Evolutionary conservation across 208 protist species (phyloP).

Genomic region (Leishmania gerbilli): DNA sequence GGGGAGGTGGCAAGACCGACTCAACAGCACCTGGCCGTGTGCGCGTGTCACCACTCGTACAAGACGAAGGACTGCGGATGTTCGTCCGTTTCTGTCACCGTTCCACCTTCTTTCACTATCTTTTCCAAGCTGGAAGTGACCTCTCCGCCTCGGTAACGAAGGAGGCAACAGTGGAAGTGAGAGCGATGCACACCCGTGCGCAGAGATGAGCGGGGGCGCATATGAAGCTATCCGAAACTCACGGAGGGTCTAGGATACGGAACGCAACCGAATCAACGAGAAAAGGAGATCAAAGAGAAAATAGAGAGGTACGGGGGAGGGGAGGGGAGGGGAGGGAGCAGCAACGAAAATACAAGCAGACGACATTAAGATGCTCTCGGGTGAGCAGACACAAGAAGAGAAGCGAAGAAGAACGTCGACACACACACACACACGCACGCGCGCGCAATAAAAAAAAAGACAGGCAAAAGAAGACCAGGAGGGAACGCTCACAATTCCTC

Average conservation of each 20-base stretch:
- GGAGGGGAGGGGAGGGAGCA: background rate
- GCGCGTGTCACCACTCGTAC: background rate
- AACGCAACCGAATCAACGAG: background rate
- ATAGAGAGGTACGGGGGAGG: background rate
- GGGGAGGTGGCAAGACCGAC: background rate
- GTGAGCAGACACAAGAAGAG: background rate
- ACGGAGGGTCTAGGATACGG: background rate
- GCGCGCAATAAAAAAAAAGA: background rate
- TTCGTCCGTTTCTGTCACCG: background rate
- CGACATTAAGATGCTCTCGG: background rate
- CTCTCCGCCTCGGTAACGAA: background rate
- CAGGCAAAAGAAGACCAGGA: background rate
- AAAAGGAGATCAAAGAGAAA: background rate
- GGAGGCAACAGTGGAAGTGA: background rate
- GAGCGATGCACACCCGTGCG: background rate
- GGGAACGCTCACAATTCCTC: background rate
- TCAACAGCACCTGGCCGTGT: background rate
- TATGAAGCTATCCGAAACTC: background rate
- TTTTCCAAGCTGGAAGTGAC: background rate
- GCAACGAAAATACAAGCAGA: background rate
- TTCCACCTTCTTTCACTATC: background rate
- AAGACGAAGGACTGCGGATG: background rate
- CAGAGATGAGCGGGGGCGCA: background rate
- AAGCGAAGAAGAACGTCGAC: background rate
- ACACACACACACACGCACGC: background rate